These are phyloP conservation scores for Exophiala sp. DNA, from an alignment of 2,329 filamentous ascomycete species.

Conservation along the genomic window DNA sequence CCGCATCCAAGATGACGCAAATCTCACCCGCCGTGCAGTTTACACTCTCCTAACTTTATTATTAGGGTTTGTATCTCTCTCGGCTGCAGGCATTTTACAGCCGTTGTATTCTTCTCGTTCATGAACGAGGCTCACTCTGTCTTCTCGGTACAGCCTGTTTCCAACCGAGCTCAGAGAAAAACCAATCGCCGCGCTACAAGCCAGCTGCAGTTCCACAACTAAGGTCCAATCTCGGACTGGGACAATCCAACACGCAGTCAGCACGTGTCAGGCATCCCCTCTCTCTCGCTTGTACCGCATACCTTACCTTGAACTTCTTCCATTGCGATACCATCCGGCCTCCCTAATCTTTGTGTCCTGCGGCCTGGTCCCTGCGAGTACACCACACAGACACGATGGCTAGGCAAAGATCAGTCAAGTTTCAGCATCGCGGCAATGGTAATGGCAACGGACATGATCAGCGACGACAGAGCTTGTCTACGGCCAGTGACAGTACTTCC, in stretches of 20 bases:
- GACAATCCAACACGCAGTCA: neutral
- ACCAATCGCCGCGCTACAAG: too few species aligned
- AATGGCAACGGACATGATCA: conserved; percentile 48
- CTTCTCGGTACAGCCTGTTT: too few species aligned
- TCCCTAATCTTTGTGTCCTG: neutral
- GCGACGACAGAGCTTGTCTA: conserved; percentile 50
- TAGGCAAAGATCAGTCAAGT: conserved; percentile 55
- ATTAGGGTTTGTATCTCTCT: neutral
- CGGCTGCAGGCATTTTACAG: too few species aligned
- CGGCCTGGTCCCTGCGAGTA: neutral
- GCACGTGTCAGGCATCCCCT: conserved; percentile 20
- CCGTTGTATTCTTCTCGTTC: too few species aligned
- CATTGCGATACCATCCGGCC: neutral
- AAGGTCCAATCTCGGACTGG: neutral
- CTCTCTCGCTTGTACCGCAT: conserved; percentile 2
- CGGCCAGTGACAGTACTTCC: conserved; percentile 49
- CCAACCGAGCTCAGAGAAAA: too few species aligned
- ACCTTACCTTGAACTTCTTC: conserved; percentile 5
- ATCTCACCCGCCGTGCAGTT: too few species aligned
- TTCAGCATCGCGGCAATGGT: conserved; percentile 45
- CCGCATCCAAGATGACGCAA: conserved; percentile 5
- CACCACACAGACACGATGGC: conserved; percentile 44
- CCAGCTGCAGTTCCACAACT: neutral
- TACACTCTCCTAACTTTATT: too few species aligned
- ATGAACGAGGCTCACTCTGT: too few species aligned